phyloP scores from a whole-genome alignment of 805 yeast species.

The Cyberlindnera mississippiensis region DNA sequence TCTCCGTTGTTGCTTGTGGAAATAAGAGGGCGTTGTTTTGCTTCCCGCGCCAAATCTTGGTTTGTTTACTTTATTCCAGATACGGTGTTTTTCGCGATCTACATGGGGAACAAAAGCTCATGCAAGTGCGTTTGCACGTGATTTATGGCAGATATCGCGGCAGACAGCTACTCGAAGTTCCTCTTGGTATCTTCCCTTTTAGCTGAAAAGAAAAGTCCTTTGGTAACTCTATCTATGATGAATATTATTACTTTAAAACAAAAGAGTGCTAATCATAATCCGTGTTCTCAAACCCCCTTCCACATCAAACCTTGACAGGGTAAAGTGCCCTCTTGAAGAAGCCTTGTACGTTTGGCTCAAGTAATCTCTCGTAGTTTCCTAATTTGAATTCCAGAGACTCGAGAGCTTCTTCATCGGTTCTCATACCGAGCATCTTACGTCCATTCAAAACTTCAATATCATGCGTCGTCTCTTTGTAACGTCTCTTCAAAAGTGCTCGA shows the following conservation, averaged over 20 bases:
- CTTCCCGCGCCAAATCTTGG: too few relatives aligned
- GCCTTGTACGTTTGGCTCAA: slow-evolving; percentile 1
- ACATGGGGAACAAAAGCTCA: too few relatives aligned
- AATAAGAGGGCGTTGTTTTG: too few relatives aligned
- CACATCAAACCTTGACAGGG: slow-evolving; percentile 15
- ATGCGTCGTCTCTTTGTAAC: slow-evolving; percentile 2
- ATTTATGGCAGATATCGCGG: too few relatives aligned
- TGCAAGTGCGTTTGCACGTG: too few relatives aligned
- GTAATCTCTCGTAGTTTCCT: slow-evolving; percentile 8
- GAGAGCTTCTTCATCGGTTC: slow-evolving; percentile 1
- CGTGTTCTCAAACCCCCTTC: too few relatives aligned
- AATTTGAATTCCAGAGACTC: slow-evolving; percentile 1
- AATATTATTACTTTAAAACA: too few relatives aligned
- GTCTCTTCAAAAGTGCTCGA: slow-evolving; percentile 27
- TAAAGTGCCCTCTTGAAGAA: slow-evolving; percentile 16
- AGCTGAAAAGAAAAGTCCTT: too few relatives aligned
- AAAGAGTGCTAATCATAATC: neutral
- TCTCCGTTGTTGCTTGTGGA: too few relatives aligned
- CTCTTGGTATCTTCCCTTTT: too few relatives aligned
- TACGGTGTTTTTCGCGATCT: slow-evolving; percentile 4
- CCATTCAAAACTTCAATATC: slow-evolving; percentile 3
- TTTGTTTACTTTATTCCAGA: slow-evolving; percentile 17
- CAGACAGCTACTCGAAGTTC: neutral
- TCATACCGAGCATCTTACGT: slow-evolving; percentile 1
- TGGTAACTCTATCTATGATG: too few relatives aligned